Conservation (phyloP, 177 flowering plant genomes). For the Vitis hybrid region DNA sequence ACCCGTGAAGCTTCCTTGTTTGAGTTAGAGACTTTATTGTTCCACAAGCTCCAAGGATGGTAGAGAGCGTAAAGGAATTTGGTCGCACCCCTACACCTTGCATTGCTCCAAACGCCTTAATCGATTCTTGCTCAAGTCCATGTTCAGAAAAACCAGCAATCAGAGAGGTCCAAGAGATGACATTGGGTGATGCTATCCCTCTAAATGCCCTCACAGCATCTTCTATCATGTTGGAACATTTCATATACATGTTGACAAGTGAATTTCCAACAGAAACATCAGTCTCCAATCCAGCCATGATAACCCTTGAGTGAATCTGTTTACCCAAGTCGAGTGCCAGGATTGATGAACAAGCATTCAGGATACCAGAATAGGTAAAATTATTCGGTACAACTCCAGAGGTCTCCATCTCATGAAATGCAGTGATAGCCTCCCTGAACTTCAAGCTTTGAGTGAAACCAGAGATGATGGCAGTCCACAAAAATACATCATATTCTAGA, state of each 20-base stretch:
- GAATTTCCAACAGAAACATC: conserved; percentile 54
- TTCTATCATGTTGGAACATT: conserved; percentile 30
- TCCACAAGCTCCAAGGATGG: conserved; percentile 37
- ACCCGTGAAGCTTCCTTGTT: conserved; percentile 43
- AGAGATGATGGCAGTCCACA: conserved; percentile 53
- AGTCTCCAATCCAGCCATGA: conserved; percentile 40
- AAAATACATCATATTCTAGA: conserved; percentile 39
- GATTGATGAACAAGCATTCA: conserved; percentile 40
- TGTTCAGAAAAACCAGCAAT: conserved; percentile 43
- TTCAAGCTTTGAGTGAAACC: conserved; percentile 35
- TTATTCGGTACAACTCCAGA: conserved; percentile 39
- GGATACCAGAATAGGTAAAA: conserved; percentile 43
- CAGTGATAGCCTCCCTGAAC: conserved; percentile 34
- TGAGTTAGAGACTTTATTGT: conserved; percentile 24
- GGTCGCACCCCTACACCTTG: conserved; percentile 36
- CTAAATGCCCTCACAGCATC: conserved; percentile 39
- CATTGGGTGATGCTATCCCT: conserved; percentile 40
- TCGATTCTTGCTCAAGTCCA: conserved; percentile 34
- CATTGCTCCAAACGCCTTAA: conserved; percentile 38
- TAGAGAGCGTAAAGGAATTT: conserved; percentile 51
- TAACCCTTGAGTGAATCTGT: conserved; percentile 48
- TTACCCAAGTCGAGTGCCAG: conserved; percentile 34
- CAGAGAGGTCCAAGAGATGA: conserved; percentile 65
- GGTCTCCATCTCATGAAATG: conserved; percentile 40
- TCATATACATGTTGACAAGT: conserved; percentile 57